These are phyloP conservation scores for Starmerella sp. DNA, from an alignment of 805 yeast species.

Conservation along the genomic window DNA sequence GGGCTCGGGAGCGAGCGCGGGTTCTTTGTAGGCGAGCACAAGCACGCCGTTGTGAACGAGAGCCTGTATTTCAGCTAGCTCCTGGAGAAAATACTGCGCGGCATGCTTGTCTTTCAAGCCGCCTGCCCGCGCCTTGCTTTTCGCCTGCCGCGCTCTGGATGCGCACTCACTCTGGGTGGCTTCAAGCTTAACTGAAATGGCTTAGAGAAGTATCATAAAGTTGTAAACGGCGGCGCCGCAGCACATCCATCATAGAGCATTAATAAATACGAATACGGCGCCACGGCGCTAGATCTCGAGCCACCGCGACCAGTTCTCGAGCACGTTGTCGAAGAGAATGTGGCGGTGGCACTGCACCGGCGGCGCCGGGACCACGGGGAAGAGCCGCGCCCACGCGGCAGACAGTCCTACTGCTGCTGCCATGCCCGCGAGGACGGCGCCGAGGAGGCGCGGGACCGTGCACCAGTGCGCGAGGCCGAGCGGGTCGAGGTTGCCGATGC, in stretches of 20 bases:
- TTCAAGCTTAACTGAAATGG: background rate
- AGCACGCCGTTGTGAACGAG: constrained; percentile 26
- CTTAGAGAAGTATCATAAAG: background rate
- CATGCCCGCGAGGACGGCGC: constrained; percentile 7
- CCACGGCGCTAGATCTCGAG: background rate
- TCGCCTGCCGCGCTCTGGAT: no score
- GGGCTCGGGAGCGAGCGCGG: constrained; percentile 29
- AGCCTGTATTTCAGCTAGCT: constrained; percentile 9
- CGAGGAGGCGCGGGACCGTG: constrained; percentile 6
- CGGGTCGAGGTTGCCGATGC: constrained; percentile 23
- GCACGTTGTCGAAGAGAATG: background rate
- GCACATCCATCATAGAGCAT: background rate
- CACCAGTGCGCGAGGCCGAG: constrained; percentile 20
- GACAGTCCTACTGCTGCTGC: constrained; percentile 9
- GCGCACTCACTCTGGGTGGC: no score
- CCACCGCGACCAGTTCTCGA: constrained; percentile 11
- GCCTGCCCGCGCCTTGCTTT: no score
- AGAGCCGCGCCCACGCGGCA: background rate
- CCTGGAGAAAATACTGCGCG: background rate
- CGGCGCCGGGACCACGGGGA: background rate
- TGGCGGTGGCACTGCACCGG: constrained; percentile 5
- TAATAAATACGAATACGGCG: background rate
- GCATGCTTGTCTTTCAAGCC: no score
- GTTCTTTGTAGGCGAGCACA: constrained; percentile 24
- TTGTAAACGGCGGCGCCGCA: background rate